Evolutionary conservation across 306 rosid genomes (phyloP).

Genomic region (Glycine latifolia): DNA sequence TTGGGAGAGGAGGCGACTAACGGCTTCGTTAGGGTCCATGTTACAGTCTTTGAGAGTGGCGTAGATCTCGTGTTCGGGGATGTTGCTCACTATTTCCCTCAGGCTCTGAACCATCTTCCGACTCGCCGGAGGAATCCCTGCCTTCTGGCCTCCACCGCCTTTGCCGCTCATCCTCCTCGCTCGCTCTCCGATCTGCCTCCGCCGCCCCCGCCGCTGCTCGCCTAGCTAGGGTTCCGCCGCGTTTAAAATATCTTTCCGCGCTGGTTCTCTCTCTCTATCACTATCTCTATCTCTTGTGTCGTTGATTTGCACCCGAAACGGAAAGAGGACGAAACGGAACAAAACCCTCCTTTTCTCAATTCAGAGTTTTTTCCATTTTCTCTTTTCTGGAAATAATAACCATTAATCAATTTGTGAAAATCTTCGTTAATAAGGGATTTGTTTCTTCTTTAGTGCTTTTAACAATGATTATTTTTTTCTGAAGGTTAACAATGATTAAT

Average conservation of each 20-base stretch:
- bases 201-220: conserved; percentile 16
- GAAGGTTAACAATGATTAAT: neutral
- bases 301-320: conserved; percentile 49
- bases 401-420: neutral
- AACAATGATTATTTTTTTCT: no score
- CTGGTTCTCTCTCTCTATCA: conserved; percentile 10
- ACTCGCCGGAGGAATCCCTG: conserved; percentile 81
- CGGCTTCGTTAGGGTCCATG: conserved; percentile 99
- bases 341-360: conserved; percentile 43
- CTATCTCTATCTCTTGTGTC: neutral
- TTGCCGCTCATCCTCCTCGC: conserved; percentile 70
- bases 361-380: neutral
- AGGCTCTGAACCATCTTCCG: conserved; percentile 93
- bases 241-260: conserved; percentile 27
- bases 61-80: conserved; percentile 95
- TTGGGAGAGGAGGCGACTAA: conserved; percentile 97
- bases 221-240: conserved; percentile 68
- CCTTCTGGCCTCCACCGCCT: conserved; percentile 55
- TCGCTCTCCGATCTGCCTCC: conserved; percentile 41
- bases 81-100: conserved; percentile 87
- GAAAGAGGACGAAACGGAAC: conserved; percentile 22
- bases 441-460: neutral
- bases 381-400: neutral
- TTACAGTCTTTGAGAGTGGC: conserved; percentile 91
- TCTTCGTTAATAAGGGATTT: neutral